Evolutionary conservation across 1,284 basidiomycete species (phyloP), one percentile per base, ranked within the genome.

Genomic region (Crepidotus sp.): DNA sequence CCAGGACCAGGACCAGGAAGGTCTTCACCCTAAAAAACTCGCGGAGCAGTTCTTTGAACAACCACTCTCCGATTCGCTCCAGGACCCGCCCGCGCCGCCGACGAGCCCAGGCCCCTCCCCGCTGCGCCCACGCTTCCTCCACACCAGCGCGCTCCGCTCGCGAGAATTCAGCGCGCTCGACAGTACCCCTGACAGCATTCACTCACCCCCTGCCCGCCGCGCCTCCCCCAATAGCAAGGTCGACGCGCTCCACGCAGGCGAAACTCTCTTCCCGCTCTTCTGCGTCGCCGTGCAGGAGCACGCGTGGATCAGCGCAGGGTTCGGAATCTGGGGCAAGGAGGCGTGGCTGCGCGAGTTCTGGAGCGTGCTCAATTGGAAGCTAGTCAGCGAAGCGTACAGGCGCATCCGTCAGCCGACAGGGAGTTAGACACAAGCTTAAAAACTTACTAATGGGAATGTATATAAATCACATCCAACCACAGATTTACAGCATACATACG

Each of bases 251-350:
- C 54, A 59, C 36, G 55, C 60, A 14, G 84, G 83, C 22, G 71
- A 77, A 34, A 66, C 68, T 14, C 64, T 94, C 34, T 81, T 73
- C 61, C 91, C 91, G 10, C 61, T 95, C 34, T 83, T 95, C 58
- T 92, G 89, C 55, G 63, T 97, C 50, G 85, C 83, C 44, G 74
- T 95, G 17, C 81, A 92, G 58, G 93, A 97, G 64, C 93, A 93
- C 58, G 83, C 87, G 18, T 98, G 93, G 86, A 69, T 98, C 55
- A 74, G 75, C 41, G 82, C 86, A 38, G 84, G 84, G 49, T 94
- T 90, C 58, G 95, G 95, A 9, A 80, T 98, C 13, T 95, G 90
- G 88, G 92, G 90, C 31, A 92, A 91, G 67, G 88, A 92, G 60
- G 73, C 79, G 59, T 98, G 95, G 71, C 67, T 96, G 55, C 79